Conservation (phyloP, 345 rosid genomes). For the Pseudoturritis turrita region DNA sequence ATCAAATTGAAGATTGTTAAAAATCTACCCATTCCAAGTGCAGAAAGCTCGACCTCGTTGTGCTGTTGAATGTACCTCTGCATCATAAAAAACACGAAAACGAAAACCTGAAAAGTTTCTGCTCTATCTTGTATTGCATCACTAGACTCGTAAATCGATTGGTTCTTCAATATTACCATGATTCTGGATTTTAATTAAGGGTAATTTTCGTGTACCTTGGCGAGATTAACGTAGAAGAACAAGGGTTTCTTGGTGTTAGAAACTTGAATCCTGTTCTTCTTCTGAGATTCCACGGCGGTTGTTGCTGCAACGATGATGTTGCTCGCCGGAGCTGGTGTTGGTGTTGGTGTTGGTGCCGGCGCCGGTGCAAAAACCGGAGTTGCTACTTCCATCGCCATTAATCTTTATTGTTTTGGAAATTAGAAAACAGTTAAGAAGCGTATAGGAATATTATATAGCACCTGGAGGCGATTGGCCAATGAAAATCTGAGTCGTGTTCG, state of each 20-base stretch:
- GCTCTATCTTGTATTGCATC: too few species aligned
- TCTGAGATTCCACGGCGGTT: neutral
- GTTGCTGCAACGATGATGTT: neutral
- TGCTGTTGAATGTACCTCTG: constrained; percentile 80
- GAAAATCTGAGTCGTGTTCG: neutral
- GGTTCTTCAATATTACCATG: too few species aligned
- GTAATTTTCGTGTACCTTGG: too few species aligned
- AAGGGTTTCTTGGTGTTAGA: too few species aligned
- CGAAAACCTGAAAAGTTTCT: neutral
- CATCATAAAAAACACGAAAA: constrained; percentile 12
- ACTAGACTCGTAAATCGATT: neutral
- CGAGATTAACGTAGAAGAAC: too few species aligned
- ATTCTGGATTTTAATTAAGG: too few species aligned
- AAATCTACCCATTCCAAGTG: constrained; percentile 73
- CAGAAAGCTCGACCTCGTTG: constrained; percentile 79
- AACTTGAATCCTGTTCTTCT: too few species aligned
- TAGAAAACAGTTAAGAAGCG: neutral
- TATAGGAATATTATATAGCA: neutral
- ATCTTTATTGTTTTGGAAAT: neutral
- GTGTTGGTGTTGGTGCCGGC: too few species aligned
- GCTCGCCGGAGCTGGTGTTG: neutral
- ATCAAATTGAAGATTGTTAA: neutral
- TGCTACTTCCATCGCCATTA: constrained; percentile 16
- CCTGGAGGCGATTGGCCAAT: neutral
- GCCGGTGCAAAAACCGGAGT: constrained; percentile 13